Conservation (phyloP, 2,329 filamentous ascomycete genomes). For the Trichoderma guizhouense region DNA sequence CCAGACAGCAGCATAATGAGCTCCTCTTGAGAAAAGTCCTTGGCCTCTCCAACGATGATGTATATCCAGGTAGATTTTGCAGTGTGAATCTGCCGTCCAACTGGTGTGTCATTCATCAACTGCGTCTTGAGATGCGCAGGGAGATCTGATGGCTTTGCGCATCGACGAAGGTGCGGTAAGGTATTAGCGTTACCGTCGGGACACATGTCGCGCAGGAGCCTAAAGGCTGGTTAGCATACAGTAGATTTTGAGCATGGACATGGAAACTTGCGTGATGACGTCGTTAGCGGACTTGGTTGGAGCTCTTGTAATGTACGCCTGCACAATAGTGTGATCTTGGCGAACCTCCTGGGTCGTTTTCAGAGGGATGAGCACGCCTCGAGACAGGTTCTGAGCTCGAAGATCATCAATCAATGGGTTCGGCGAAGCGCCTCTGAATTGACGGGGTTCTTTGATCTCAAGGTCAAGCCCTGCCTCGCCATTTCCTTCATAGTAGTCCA, state of each 20-base stretch:
- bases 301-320: constrained; percentile 68
- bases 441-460: constrained; percentile 7
- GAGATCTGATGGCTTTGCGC: constrained; percentile 67
- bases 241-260: neutral
- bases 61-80: constrained; percentile 60
- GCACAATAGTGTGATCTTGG: constrained; percentile 55
- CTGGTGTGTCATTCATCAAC: constrained; percentile 56
- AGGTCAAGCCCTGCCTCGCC: constrained; percentile 2
- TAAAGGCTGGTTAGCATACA: constrained; percentile 30
- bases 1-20: constrained; percentile 46
- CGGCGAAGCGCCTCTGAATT: constrained; percentile 25
- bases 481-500: neutral
- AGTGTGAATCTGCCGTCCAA: constrained; percentile 55
- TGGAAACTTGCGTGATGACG: constrained; percentile 63
- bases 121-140: constrained; percentile 61
- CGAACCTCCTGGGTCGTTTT: constrained; percentile 63
- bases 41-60: constrained; percentile 52
- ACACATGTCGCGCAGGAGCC: constrained; percentile 54
- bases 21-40: constrained; percentile 51
- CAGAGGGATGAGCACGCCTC: constrained; percentile 56
- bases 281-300: constrained; percentile 69
- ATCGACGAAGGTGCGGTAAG: constrained; percentile 70
- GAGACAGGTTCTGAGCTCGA: constrained; percentile 35
- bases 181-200: constrained; percentile 61
- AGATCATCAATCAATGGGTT: constrained; percentile 40